Base-by-base conservation (phyloP, 495 filamentous ascomycete genomes). In the Daldinia grandis region DNA sequence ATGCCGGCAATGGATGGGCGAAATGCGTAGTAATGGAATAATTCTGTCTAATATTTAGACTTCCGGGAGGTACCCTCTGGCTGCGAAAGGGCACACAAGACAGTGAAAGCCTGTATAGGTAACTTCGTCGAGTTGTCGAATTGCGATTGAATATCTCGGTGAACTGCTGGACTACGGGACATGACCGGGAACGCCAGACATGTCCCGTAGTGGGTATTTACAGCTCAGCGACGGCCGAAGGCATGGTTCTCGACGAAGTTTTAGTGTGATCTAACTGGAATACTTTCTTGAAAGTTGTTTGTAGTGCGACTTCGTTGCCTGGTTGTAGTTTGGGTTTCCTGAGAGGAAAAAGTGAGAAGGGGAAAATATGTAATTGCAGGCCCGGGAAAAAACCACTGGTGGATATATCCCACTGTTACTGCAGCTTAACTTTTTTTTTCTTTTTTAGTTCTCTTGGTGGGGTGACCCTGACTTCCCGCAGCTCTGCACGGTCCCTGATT, bases 181-280 rank as follows among this genome's bases (percentile, higher is more conserved):
- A 82, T 76, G 79, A 74, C 79, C 70, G 67, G 76, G 53, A 67
- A 51, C 61, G 75, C 72, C 79, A 74, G 78, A 80, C 84, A 85
- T 76, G 82, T 85, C 85, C 90, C 89, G 88, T 90, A 94, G 93
- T 88, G 90, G 88, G 87, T 83, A 84, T 92, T 93, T 92, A 96
- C 91, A 96, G 92, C 92, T 91, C 92, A 93, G 89, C 92, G 91
- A 93, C 87, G 83, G 91, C 91, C 91, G 91, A 87, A 82, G 90
- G 91, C 89, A 89, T 90, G 83, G 80, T 87, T 84, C 85, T 93
- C 88, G 92, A 96, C 93, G 88, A 91, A 92, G 90, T 88, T 86
- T 31, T 62, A 62, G n/a, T 84, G 71, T 76, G 71, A 74, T 73
- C 72, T 67, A 64, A 67, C 66, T 79, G 68, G 64, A 77, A 75